A percentile compares a stretch with the other conserved stretches of the same genome.
Evolutionary conservation across 2,329 filamentous ascomycete genomes (phyloP).

Genomic region (Epichloe bromicola): DNA sequence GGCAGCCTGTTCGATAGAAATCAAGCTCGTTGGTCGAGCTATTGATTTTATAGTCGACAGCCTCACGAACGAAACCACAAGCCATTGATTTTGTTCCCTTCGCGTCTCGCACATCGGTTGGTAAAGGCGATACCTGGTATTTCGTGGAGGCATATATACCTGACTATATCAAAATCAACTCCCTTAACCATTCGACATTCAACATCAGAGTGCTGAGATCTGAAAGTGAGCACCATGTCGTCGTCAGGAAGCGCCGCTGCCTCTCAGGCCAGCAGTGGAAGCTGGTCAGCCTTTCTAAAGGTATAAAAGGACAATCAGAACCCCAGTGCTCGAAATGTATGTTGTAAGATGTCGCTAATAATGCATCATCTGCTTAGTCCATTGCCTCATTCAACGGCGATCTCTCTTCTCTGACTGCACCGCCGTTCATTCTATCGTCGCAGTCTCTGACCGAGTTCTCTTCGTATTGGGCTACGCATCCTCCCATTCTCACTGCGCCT

Average conservation of each 20-base stretch:
- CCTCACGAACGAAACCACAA: background rate
- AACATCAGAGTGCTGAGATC: background rate
- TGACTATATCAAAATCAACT: too few species aligned
- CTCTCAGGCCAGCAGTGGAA: conserved; percentile 28
- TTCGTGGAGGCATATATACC: background rate
- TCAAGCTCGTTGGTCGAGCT: background rate
- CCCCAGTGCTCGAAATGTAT: background rate
- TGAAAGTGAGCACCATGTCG: conserved; percentile 15
- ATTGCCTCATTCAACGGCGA: conserved; percentile 76
- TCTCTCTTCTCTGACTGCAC: conserved; percentile 66
- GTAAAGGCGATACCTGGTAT: background rate
- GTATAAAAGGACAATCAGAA: conserved; percentile 16
- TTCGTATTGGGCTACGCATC: conserved; percentile 72
- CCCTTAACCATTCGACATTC: background rate
- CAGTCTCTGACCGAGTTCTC: conserved; percentile 72
- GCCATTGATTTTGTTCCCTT: background rate
- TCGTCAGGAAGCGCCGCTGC: conserved; percentile 16
- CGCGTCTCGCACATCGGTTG: background rate
- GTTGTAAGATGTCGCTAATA: conserved; percentile 2
- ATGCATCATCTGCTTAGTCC: conserved; percentile 31
- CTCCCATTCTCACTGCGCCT: conserved; percentile 66
- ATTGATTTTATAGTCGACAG: background rate
- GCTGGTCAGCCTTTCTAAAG: conserved; percentile 41
- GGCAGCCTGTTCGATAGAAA: background rate
- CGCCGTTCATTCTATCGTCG: conserved; percentile 69